Percentiles rank a stretch among this genome's conserved stretches.
Conservation (phyloP, 2,329 filamentous ascomycete genomes). For the Falciphora oryzae region DNA sequence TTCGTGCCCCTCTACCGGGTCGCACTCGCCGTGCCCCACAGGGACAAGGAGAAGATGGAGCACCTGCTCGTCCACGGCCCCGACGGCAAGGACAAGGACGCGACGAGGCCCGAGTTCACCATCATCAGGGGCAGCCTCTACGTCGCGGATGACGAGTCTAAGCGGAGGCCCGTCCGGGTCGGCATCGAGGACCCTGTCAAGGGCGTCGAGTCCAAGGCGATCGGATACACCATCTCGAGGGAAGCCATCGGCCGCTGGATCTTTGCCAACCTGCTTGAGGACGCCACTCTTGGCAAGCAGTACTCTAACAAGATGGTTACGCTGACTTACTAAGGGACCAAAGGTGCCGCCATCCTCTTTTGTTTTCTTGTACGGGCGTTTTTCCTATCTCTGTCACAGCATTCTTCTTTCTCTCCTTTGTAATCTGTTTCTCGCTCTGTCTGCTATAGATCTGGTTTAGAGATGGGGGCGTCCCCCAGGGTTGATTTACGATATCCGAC, state of each 20-base stretch:
- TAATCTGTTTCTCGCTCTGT: no score
- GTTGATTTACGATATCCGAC: no score
- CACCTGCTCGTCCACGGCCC: constrained; percentile 19
- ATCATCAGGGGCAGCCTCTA: constrained; percentile 27
- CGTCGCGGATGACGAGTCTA: constrained; percentile 15
- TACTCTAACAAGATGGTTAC: constrained; percentile 4
- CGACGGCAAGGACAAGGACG: constrained; percentile 17
- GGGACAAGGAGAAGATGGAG: constrained; percentile 42
- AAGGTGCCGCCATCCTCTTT: no score
- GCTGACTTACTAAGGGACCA: constrained; percentile 16
- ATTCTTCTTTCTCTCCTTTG: no score
- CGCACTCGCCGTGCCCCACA: constrained; percentile 30
- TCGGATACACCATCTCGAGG: constrained; percentile 10
- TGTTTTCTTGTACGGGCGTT: no score
- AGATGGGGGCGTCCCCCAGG: no score
- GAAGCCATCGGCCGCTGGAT: constrained; percentile 2
- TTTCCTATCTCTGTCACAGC: no score
- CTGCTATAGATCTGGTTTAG: no score
- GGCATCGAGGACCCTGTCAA: constrained; percentile 25
- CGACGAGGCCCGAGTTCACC: constrained; percentile 21
- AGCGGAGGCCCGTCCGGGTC: constrained; percentile 2
- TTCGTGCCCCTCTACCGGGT: constrained; percentile 35
- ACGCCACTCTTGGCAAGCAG: constrained; percentile 8
- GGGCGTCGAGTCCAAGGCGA: constrained; percentile 23
- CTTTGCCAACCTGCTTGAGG: constrained; percentile 15